Percentiles rank a stretch among this genome's conserved stretches.
Evolutionary conservation across 2,329 filamentous ascomycete species (phyloP).

Genomic region (Cladosporium sp.): DNA sequence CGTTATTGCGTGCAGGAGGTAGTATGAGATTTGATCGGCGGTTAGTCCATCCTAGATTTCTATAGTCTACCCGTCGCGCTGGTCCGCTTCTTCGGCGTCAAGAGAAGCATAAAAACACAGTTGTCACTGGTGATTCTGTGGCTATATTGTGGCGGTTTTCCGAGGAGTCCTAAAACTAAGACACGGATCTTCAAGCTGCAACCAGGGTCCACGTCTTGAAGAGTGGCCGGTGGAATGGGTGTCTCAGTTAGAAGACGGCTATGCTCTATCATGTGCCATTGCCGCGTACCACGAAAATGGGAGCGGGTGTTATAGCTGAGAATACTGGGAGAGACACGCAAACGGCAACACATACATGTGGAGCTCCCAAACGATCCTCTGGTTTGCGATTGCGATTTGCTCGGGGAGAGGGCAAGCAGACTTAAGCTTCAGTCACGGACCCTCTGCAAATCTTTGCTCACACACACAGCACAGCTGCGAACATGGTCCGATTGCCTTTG

Average conservation of each 20-base stretch:
- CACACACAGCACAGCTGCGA: constrained; percentile 1
- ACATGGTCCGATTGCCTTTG: constrained; percentile 5
- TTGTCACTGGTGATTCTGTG: neutral
- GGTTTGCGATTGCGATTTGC: constrained; percentile 1
- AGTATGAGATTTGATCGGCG: neutral
- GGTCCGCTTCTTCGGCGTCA: neutral
- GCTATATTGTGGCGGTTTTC: neutral
- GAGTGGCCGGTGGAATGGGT: neutral
- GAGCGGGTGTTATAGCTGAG: neutral
- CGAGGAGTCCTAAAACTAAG: neutral
- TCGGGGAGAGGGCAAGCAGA: neutral
- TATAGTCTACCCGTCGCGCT: neutral
- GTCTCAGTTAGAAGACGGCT: neutral
- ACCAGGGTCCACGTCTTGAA: neutral
- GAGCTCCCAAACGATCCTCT: neutral
- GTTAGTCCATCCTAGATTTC: neutral
- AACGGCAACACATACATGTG: neutral
- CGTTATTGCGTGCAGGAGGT: neutral
- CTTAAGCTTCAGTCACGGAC: neutral
- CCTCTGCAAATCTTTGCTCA: neutral
- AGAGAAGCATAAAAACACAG: neutral
- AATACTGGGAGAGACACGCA: neutral
- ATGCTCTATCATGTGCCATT: neutral
- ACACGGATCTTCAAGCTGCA: neutral
- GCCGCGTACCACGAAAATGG: neutral